Evolutionary conservation across 495 filamentous ascomycete species (phyloP).

Genomic region (Neurospora sp.): DNA sequence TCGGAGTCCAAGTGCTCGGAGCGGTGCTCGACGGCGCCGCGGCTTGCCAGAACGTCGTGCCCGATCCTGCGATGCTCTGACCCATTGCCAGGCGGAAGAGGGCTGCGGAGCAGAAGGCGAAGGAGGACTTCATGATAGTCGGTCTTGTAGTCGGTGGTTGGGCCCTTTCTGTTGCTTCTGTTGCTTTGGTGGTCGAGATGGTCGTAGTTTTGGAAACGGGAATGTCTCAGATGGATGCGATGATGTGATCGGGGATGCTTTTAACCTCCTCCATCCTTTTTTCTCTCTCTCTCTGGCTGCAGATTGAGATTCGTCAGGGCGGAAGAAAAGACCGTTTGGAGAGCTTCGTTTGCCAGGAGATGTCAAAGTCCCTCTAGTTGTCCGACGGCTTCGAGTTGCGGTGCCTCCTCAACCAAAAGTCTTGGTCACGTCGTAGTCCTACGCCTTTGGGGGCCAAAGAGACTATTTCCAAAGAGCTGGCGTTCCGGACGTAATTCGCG

Average conservation of each 20-base stretch:
- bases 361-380: neutral
- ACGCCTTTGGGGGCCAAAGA: neutral
- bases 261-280: neutral
- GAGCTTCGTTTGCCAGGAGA: neutral
- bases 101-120: neutral
- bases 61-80: conserved; percentile 3
- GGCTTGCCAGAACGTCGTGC: conserved; percentile 1
- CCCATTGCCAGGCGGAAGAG: conserved; percentile 4
- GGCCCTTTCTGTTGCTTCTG: neutral
- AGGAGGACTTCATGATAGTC: neutral
- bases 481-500: neutral
- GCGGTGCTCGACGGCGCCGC: neutral
- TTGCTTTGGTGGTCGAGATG: neutral
- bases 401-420: neutral
- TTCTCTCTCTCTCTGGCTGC: neutral
- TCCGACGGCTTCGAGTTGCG: neutral
- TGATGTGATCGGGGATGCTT: neutral
- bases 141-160: neutral
- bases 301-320: neutral
- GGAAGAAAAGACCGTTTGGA: neutral
- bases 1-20: neutral
- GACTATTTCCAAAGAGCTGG: neutral
- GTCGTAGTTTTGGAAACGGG: neutral
- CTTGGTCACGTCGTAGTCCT: neutral
- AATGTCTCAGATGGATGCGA: neutral